These are phyloP conservation scores for Eleusine coracana DNA, from an alignment of 176 grass and related monocot genomes.

Conservation along the genomic window DNA sequence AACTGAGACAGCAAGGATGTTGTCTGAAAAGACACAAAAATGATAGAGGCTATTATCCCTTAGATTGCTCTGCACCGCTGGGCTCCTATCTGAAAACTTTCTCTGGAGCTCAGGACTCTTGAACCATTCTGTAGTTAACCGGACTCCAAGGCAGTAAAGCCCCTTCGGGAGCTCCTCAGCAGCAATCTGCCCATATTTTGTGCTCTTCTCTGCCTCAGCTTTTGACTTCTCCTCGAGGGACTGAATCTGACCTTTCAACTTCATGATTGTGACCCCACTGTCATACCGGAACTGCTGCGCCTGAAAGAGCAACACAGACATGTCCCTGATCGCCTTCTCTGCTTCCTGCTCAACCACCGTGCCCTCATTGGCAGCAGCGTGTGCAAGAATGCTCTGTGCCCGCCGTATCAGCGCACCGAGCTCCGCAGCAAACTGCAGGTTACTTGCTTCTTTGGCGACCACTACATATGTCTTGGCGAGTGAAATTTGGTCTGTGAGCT, in stretches of 20 bases:
- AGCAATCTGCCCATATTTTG: slow-evolving; percentile 91
- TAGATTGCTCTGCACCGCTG: slow-evolving; percentile 57
- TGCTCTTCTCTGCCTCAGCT: slow-evolving; percentile 84
- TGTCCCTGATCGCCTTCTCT: slow-evolving; percentile 73
- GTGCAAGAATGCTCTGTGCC: slow-evolving; percentile 64
- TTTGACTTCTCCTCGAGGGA: slow-evolving; percentile 84
- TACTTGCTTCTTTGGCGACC: slow-evolving; percentile 73
- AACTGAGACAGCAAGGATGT: slow-evolving; percentile 90
- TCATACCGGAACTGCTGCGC: slow-evolving; percentile 85
- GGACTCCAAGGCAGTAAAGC: slow-evolving; percentile 88
- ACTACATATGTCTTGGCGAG: slow-evolving; percentile 80
- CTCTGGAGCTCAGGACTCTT: slow-evolving; percentile 66
- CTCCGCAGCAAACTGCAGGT: slow-evolving; percentile 81
- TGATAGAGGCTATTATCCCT: slow-evolving; percentile 87
- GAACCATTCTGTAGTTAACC: slow-evolving; percentile 90
- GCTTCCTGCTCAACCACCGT: slow-evolving; percentile 47
- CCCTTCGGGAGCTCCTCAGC: slow-evolving; percentile 97
- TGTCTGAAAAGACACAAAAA: slow-evolving; percentile 95
- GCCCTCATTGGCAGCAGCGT: slow-evolving; percentile 47
- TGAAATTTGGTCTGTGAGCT: slow-evolving; percentile 88
- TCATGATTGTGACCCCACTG: slow-evolving; percentile 65
- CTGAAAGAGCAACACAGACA: slow-evolving; percentile 81
- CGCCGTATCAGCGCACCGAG: slow-evolving; percentile 62
- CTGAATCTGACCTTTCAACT: slow-evolving; percentile 90
- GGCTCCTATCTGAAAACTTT: slow-evolving; percentile 60